Percentiles rank a stretch among this genome's conserved stretches.
These are phyloP conservation scores for Cordyceps farinosa DNA, from an alignment of 2,329 filamentous ascomycete species.

Conservation along the genomic window DNA sequence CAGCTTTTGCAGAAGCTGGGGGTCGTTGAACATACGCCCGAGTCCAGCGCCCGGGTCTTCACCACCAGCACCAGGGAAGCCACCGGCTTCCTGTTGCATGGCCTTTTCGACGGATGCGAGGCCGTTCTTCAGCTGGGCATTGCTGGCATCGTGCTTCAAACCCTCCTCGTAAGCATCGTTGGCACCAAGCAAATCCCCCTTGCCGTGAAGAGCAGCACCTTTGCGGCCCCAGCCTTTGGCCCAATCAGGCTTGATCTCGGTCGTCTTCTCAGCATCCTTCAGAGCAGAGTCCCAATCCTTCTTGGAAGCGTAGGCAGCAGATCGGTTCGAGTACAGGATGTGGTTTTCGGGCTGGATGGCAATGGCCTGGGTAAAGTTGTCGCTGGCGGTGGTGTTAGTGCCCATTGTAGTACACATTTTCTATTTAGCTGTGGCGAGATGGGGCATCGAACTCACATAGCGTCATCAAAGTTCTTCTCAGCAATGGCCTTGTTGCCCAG, in stretches of 20 bases:
- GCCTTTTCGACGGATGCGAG: constrained; percentile 81
- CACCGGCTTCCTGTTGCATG: constrained; percentile 60
- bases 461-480: constrained; percentile 93
- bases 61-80: constrained; percentile 40
- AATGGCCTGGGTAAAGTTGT: constrained; percentile 93
- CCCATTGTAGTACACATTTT: no score
- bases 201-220: constrained; percentile 83
- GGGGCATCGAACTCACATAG: constrained; percentile 65
- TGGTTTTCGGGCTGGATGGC: constrained; percentile 84
- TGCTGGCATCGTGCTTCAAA: constrained; percentile 86
- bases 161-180: constrained; percentile 90
- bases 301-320: constrained; percentile 81
- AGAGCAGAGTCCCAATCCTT: constrained; percentile 82
- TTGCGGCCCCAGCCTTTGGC: constrained; percentile 94
- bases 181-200: constrained; percentile 79
- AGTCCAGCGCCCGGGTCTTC: constrained; percentile 71
- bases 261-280: constrained; percentile 88
- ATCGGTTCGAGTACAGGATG: constrained; percentile 97
- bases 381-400: constrained; percentile 48
- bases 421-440: not conserved
- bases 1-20: constrained; percentile 83
- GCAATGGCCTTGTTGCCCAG: constrained; percentile 98
- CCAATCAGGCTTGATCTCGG: constrained; percentile 95
- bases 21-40: constrained; percentile 93
- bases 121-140: constrained; percentile 88